Conservation (phyloP, 1,284 basidiomycete species). For the Abortiporus biennis region DNA sequence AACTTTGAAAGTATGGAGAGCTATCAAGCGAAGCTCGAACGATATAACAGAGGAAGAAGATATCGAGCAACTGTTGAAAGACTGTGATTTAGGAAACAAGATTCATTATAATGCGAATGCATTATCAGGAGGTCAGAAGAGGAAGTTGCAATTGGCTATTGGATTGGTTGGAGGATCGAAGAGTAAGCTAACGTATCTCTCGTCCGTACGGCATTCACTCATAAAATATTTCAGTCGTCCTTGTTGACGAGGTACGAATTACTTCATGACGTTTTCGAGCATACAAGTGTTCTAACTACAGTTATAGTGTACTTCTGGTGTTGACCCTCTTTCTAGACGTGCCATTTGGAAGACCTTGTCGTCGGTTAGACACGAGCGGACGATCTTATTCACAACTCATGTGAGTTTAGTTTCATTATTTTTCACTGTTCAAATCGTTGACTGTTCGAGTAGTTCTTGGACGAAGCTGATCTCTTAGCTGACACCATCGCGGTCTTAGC, state of each 20-base stretch:
- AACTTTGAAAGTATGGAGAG: constrained; percentile 68
- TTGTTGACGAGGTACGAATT: constrained; percentile 60
- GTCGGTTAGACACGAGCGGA: constrained; percentile 57
- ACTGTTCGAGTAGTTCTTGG: constrained; percentile 51
- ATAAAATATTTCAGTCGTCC: constrained; percentile 43
- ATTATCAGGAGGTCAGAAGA: constrained; percentile 76
- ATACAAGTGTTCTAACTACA: not conserved
- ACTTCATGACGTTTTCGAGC: not conserved
- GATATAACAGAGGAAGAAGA: constrained; percentile 43
- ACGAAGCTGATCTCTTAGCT: constrained; percentile 76
- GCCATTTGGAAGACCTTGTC: constrained; percentile 73
- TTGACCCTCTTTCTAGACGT: constrained; percentile 74
- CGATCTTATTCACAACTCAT: constrained; percentile 67
- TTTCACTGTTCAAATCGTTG: constrained; percentile 4
- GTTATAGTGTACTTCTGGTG: constrained; percentile 63
- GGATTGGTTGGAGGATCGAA: constrained; percentile 72
- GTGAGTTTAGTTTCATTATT: constrained; percentile 26
- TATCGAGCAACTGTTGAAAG: constrained; percentile 52
- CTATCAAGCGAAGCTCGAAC: constrained; percentile 68
- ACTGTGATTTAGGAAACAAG: constrained; percentile 70
- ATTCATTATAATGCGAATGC: constrained; percentile 59
- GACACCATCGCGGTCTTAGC: constrained; percentile 73
- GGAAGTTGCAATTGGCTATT: constrained; percentile 76
- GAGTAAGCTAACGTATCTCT: constrained; percentile 31
- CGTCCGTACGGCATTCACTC: not conserved